Evolutionary conservation across 2,329 filamentous ascomycete species (phyloP), one percentile per base, ranked within the genome.

Genomic region (Knoxdaviesia proteae): DNA sequence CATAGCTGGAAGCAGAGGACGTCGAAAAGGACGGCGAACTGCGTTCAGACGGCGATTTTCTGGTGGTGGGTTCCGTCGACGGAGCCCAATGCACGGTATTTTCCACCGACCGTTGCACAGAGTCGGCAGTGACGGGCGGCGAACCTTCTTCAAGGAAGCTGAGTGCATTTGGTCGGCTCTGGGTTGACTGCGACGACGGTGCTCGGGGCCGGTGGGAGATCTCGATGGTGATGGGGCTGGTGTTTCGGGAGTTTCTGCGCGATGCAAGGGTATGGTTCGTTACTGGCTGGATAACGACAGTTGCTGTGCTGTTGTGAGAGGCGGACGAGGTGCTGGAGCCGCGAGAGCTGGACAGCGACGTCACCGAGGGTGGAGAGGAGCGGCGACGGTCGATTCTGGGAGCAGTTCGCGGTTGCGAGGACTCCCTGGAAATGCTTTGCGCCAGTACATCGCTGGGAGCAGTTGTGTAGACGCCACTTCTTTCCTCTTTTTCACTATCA

Each of bases 91-190:
- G 46, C 2, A 49, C 45, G 3, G 56, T 50, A 34, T 56, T 52
- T 10, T 54, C 52, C 30, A 59, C 49, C 1, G 56, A 54, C 20
- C 52, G 53, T 33, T 52, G 53, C 42, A 58, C 56, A 32, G 48
- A 49, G 40, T 61, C 59, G 1, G 54, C 47, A 1, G 56, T 59
- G 5, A 57, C 43, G 47, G 65, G 61, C 39, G 72, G 66, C 45
- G 73, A 73, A 46, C 74, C 74, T 41, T 64, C 62, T 52, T 76
- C 71, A 45, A 76, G 63, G 52, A 71, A 75, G 49, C 67, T 67
- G 36, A 76, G 57, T 29, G 59, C 60, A 44, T 61, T 55, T 49
- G 34, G 46, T 42, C n/a, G 47, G 41, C 29, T 53, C 42, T 11
- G 44, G 9, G 20, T 20, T 20, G 20, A 20, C 20, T 20, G 20